Conservation (phyloP, 2,329 filamentous ascomycete species). For the Salinomyces thailandicus region DNA sequence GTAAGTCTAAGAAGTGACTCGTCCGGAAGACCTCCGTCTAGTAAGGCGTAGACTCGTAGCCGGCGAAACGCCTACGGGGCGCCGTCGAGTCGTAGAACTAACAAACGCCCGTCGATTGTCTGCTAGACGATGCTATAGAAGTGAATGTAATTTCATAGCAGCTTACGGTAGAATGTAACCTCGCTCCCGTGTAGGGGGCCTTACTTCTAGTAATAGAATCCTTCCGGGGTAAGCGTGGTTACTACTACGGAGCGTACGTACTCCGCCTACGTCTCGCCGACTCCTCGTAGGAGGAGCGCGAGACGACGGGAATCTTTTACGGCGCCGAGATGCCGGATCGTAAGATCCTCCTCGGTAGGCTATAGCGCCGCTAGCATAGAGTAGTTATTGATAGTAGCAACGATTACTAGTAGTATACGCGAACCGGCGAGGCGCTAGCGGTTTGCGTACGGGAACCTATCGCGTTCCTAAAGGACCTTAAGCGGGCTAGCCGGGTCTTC, state of each 20-base stretch:
- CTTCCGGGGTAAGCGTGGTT: not conserved
- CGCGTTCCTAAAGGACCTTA: not conserved
- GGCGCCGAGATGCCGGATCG: slow-evolving; percentile 3
- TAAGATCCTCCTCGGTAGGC: not conserved
- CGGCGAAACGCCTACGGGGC: not conserved
- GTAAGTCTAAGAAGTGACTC: not conserved
- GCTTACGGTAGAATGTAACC: not conserved
- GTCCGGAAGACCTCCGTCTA: not conserved
- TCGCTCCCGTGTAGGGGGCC: not conserved
- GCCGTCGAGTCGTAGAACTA: not conserved
- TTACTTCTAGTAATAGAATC: not conserved
- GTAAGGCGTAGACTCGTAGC: not conserved
- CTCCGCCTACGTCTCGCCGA: not conserved
- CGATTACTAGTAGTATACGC: not conserved
- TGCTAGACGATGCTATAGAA: not conserved
- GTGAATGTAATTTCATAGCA: not conserved
- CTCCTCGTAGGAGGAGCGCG: slow-evolving; percentile 2
- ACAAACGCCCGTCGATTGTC: not conserved
- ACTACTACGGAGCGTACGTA: not conserved
- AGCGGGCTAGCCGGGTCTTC: not conserved
- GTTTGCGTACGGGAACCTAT: slow-evolving; percentile 1
- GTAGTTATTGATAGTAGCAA: not conserved
- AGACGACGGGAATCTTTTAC: slow-evolving; percentile 5
- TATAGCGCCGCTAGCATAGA: not conserved
- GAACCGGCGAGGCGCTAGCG: not conserved